Base-by-base conservation (phyloP, 805 yeast species). In the Blastobotrys mokoenaii region DNA sequence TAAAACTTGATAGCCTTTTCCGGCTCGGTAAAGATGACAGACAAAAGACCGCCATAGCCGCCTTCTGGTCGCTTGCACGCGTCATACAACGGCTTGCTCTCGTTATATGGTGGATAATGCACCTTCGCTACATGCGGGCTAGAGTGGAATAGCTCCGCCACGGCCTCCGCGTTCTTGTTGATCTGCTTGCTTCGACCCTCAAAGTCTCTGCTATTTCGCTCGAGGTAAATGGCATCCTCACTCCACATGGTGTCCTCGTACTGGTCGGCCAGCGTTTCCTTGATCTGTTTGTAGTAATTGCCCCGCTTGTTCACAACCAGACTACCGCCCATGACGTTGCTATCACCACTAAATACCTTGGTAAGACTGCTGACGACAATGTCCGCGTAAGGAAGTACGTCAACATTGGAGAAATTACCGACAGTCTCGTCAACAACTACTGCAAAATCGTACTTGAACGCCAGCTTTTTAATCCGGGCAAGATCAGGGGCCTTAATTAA, bases 251-350 rank as follows among this genome's bases (percentile, higher is more conserved):
- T 64, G 57, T 90, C 97, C 51, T 73, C 80, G 54, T 79, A 85
- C 60, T 74, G 86, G 39, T 72, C 71, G 7, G 69, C 67, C 46
- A 72, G 56, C 53, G 72, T 72, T 34, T 61, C 46, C 58, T 80
- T 80, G 46, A 85, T 71, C 45, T 44, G 48, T 2, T 53, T 46
- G 66, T 76, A 88, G 50, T 57, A 63, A 36, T 62, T 65, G 7
- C 89, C 73, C 4, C 69, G 56, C 3, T 89, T 83, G 59, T 90
- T 93, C 55, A 93, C 66, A 4, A 87, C 80, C 50, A 89, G 63
- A 10, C 90, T 80, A 2, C 98, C 98, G 0, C 88, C 96, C 90
- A 90, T 84, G 43, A 90, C 97, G 58, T 90, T 88, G 29, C 95
- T 82, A 61, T 87, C 96, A 18, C 97, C 97, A 32, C 90, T 80